Conservation (phyloP, 2,329 filamentous ascomycete genomes). For the Eutypa lata region DNA sequence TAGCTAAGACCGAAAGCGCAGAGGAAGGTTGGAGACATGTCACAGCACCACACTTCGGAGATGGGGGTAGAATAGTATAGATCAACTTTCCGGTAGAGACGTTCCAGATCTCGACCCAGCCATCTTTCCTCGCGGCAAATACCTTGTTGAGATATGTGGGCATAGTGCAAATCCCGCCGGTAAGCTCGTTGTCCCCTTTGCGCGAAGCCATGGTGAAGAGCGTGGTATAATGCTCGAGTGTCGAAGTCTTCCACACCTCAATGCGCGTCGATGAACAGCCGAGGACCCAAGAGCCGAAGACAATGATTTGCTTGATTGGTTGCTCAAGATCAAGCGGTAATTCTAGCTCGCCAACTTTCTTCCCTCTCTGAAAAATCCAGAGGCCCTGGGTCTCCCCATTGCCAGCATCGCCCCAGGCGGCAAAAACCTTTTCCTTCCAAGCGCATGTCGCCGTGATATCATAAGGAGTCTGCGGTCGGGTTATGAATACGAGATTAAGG, state of each 20-base stretch:
- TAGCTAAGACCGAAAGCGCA: constrained; percentile 79
- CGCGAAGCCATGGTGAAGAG: constrained; percentile 58
- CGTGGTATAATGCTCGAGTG: constrained; percentile 86
- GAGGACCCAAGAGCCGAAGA: constrained; percentile 90
- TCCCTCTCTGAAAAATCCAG: constrained; percentile 91
- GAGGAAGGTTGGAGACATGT: constrained; percentile 83
- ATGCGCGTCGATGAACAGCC: constrained; percentile 72
- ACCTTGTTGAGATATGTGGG: constrained; percentile 96
- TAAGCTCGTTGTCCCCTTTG: constrained; percentile 65
- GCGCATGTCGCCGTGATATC: constrained; percentile 82
- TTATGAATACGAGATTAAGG: constrained; percentile 90
- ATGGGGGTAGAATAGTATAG: constrained; percentile 80
- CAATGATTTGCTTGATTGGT: constrained; percentile 71
- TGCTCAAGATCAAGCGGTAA: constrained; percentile 63
- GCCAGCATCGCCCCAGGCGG: constrained; percentile 75
- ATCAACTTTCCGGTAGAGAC: constrained; percentile 87
- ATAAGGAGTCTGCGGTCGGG: constrained; percentile 80
- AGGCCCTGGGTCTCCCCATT: constrained; percentile 61
- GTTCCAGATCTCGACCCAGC: constrained; percentile 96
- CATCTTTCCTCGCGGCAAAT: constrained; percentile 82
- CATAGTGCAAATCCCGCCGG: constrained; percentile 79
- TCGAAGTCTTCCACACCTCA: constrained; percentile 84
- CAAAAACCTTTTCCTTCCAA: constrained; percentile 83
- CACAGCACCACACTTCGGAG: constrained; percentile 71
- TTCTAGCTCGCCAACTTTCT: constrained; percentile 73